Base-by-base conservation (phyloP, 306 rosid genomes). In the Biancaea sappan region DNA sequence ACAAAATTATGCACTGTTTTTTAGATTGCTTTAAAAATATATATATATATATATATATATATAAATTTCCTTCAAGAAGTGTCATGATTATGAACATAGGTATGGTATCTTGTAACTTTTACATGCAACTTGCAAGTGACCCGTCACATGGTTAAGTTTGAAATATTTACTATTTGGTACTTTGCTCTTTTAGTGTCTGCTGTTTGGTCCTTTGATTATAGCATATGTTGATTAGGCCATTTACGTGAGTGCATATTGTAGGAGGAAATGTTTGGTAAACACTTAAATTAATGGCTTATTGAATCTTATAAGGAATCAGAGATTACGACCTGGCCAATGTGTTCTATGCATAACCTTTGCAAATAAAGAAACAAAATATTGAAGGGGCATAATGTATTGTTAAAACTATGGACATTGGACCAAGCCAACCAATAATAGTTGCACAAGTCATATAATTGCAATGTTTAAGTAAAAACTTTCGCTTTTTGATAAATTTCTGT, bases 191-290 rank as follows among this genome's bases (percentile, higher is more conserved):
- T 59, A 32, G 53, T 35, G 28, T 35, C 25, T 38, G 53, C 19
- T 43, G 38, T 19, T 19, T 56, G 26, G 26, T 58, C 53, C 24
- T 77, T 40, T 34, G 44, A 12, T 58, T 77, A 16, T 31, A 68
- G 47, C 24, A 28, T 57, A 1, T 10, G 7, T 46, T 40, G 18
- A 37, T 18, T 5, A 28, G 34, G 32, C 14, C 43, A 67, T 43
- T 56, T 53, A 32, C 43, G 7, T 12, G 34, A 53, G n/a, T 66
- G 9, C 43, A 40, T 28, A 52, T 28, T 8, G 43, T 75, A 25
- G 66, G 53, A 11, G 57, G 31, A 71, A 34, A 53, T 37, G 35
- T 15, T 14, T 22, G 8, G 16, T 12, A 18, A 29, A 29, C 44
- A 31, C 47, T 57, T 47, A n/a, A 53, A 72, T 57, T 18, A 38